Evolutionary conservation across 2,329 filamentous ascomycete genomes (phyloP).

Genomic region (Zymoseptoria brevis): DNA sequence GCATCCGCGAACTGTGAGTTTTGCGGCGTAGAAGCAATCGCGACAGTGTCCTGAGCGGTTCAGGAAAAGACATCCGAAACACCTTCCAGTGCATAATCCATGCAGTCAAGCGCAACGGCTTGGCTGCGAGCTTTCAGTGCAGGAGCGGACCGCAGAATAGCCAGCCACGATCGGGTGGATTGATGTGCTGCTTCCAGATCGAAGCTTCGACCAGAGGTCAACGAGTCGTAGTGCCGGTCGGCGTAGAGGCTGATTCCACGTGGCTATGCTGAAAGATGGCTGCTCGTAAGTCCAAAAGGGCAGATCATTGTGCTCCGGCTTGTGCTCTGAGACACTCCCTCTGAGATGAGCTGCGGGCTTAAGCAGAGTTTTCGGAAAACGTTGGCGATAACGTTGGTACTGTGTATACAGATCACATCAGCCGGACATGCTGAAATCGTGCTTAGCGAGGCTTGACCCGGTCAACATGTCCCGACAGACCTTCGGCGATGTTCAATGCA

Average conservation of each 20-base stretch:
- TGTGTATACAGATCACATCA: conserved; percentile 4
- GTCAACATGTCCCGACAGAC: conserved; percentile 10
- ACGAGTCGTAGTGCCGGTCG: background rate
- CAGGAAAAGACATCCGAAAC: conserved; percentile 18
- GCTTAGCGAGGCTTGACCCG: conserved; percentile 16
- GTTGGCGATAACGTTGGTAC: conserved; percentile 6
- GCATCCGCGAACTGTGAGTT: conserved; percentile 5
- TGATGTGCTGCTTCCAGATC: background rate
- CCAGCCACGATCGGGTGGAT: background rate
- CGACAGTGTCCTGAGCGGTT: conserved; percentile 11
- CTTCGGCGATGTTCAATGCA: conserved; percentile 5
- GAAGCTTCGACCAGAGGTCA: background rate
- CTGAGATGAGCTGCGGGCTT: background rate
- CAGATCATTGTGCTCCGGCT: conserved; percentile 15
- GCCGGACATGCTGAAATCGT: conserved; percentile 10
- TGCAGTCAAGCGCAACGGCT: background rate
- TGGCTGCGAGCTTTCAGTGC: background rate
- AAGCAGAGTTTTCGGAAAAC: background rate
- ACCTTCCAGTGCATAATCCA: background rate
- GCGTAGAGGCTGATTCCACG: background rate
- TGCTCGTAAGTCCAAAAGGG: conserved; percentile 11
- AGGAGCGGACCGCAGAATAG: background rate
- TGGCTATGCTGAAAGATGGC: conserved; percentile 5
- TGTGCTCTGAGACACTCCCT: conserved; percentile 13
- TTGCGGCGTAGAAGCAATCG: background rate